Evolutionary conservation across 2,329 filamentous ascomycete genomes (phyloP).

Genomic region (Onygenales sp.): DNA sequence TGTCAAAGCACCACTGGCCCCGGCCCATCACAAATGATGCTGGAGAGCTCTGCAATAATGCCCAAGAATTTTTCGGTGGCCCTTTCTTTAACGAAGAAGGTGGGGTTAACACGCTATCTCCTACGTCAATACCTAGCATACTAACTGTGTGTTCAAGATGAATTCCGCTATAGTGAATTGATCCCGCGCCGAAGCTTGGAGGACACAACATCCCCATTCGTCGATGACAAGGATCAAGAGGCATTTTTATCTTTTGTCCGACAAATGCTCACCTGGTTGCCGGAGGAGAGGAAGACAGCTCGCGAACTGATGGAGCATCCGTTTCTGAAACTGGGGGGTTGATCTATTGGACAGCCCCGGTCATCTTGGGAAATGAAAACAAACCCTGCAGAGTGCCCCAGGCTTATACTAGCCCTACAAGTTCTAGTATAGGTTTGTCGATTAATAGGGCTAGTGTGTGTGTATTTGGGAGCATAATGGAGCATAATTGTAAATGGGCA

Average conservation of each 20-base stretch:
- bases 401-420: no score
- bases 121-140: background rate
- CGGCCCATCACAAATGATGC: background rate
- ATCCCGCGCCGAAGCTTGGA: constrained; percentile 11
- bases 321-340: constrained; percentile 16
- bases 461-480: no score
- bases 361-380: no score
- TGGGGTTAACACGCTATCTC: background rate
- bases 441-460: no score
- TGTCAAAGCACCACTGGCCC: constrained; percentile 2
- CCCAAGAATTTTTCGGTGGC: constrained; percentile 1
- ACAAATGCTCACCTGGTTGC: constrained; percentile 20
- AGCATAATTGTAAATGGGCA: no score
- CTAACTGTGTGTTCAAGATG: constrained; percentile 5
- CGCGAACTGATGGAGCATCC: constrained; percentile 20
- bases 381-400: no score
- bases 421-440: no score
- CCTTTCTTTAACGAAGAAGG: constrained; percentile 7
- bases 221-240: constrained; percentile 19
- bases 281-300: constrained; percentile 21
- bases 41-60: constrained; percentile 4
- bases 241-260: constrained; percentile 18
- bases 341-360: no score
- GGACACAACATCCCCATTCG: constrained; percentile 9
- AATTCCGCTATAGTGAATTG: constrained; percentile 12